Base-by-base conservation (phyloP, 129 eudicot species). In the Arctium lappa region DNA sequence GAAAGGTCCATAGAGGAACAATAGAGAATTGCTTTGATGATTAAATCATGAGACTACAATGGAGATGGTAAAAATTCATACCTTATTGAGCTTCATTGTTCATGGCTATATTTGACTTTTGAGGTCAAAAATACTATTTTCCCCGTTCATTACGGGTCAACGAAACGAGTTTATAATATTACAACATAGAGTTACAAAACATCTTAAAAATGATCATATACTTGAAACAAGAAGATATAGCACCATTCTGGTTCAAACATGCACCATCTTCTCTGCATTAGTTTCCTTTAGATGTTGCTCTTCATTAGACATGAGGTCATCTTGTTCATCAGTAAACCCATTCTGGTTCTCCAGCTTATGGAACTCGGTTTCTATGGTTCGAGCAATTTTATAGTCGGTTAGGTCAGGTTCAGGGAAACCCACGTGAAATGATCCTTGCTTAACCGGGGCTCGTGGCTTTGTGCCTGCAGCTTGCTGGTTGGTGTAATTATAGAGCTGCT, bases 391-490 rank as follows among this genome's bases (percentile, higher is more conserved):
- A 42, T 86, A 86, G 77, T 92, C 98, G 1, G 87, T 83, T 7
- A 82, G 84, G 77, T 88, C 92, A 1, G 98, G 93, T 80, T 95
- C 95, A 5, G 99, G 98, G 79, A 91, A 86, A 40, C 79, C 87
- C 69, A 95, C 98, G 48, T 91, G 99, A 85, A 96, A 87, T 15
- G 99, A 96, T 8, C 92, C 95, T 18, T 86, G 91, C 80, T 89
- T 96, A 76, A 83, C 2, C 1, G 91, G 94, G 73, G 86, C 88
- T 6, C 36, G 76, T 1, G 94, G 73, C 72, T 89, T 79, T n/a
- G 33, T 13, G 42, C 77, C 81, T 53, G 71, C 86, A 65, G 97
- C 97, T 92, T 92, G 94, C 77, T 89, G 85, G 72, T 90, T 91
- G 29, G 88, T 81, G 69, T 90, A 95, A 50, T 73, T 83, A 76